Evolutionary conservation across 768 basidiomycete genomes (phyloP), one percentile per base, ranked within the genome.

Genomic region (Hydnomerulius pinastri): DNA sequence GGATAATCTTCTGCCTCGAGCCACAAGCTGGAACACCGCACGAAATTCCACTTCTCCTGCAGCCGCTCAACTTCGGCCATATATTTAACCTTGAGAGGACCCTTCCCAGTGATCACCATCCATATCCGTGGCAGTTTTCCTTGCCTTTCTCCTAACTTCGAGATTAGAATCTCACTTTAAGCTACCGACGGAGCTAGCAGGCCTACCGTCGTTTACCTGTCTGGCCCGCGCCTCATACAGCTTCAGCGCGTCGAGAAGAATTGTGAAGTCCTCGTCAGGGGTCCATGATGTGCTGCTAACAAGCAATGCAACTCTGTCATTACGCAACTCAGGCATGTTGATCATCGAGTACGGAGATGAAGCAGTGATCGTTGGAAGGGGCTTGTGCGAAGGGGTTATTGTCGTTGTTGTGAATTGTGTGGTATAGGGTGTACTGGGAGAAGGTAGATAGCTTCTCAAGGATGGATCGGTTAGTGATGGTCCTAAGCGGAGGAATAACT

Each of bases 261-360:
- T 80, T 8, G 79, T 72, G 57, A 99, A 98, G 66, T 98, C 94
- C 66, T 99, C 97, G 61, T 99, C 97, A 6, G 92, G 83, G 1
- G 97, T 98, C 96, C 96, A 98, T 13, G 90, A 93, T 1, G 97
- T 99, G 57, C 92, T 91, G 20, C 90, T 92, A 23, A 99, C 85
- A 15, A 98, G 57, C 2, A 98, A 72, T 1, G 92, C 94, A 4
- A 93, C 92, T 49, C 95, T 77, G 55, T 92, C 90, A 2, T 71
- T 59, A 28, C 90, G 80, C 21, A 82, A 68, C n/a, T 62, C 61
- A 4, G 87, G 83, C 60, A 74, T 66, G 30, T 58, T 62, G 23
- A 64, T 46, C 25, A 38, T 21, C 20, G 51, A 46, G 36, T 62
- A 55, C 17, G 35, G 47, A 7, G 58, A 50, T 1, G 42, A 66